Conservation (phyloP, 345 rosid genomes). For the Laguncularia racemosa region DNA sequence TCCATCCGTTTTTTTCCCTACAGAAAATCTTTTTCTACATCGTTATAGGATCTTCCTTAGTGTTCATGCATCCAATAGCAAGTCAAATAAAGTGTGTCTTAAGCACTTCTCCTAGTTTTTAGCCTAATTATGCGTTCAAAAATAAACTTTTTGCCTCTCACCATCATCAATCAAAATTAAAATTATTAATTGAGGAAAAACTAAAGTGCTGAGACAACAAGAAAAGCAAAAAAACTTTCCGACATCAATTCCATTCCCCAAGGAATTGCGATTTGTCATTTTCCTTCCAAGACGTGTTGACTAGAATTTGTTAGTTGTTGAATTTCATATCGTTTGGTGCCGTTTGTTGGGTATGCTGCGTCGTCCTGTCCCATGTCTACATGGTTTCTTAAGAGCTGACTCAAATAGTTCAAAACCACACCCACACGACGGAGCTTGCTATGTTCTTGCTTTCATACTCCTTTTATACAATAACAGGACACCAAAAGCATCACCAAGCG, state of each 20-base stretch:
- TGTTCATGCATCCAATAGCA: constrained; percentile 20
- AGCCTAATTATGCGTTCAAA: constrained; percentile 18
- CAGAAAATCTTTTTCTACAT: no score
- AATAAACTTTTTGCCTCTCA: constrained; percentile 4
- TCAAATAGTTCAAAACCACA: no score
- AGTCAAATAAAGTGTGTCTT: constrained; percentile 23
- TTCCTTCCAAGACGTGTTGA: not conserved
- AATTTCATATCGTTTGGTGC: not conserved
- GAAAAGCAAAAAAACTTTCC: constrained; percentile 8
- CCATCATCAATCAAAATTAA: not conserved
- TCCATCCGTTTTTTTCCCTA: no score
- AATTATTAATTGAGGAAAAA: not conserved
- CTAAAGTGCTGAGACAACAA: not conserved
- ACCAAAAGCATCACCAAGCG: no score
- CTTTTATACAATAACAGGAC: no score
- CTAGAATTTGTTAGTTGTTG: not conserved
- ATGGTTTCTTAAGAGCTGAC: no score
- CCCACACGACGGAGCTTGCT: no score
- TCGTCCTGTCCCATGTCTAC: no score
- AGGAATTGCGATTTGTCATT: constrained; percentile 15
- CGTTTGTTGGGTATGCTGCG: no score
- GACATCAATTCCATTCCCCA: constrained; percentile 11
- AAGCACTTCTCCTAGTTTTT: constrained; percentile 12
- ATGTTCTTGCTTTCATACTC: no score
- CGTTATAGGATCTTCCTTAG: not conserved